Evolutionary conservation across 371 early-diverging fungal genomes (phyloP).

Genomic region (Nematocida major): DNA sequence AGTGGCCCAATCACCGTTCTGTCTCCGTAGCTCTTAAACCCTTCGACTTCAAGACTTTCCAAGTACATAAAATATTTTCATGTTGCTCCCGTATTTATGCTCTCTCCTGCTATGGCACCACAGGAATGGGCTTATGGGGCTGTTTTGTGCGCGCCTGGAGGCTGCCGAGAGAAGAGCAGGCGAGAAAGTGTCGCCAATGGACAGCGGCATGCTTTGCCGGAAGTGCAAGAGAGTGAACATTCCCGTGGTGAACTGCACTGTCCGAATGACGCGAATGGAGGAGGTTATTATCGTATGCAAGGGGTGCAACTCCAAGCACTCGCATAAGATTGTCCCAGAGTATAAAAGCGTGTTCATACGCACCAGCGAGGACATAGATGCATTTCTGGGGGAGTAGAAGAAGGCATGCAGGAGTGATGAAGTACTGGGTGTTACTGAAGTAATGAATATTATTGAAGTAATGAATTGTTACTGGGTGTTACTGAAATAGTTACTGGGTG

Average conservation of each 20-base stretch:
- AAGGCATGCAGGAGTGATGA: no score
- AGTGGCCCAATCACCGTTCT: constrained; percentile 53
- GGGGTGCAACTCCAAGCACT: background rate
- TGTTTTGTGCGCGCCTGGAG: background rate
- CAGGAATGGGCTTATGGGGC: background rate
- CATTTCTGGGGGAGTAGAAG: no score
- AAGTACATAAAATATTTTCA: constrained; percentile 56
- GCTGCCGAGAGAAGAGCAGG: background rate
- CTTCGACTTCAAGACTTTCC: constrained; percentile 59
- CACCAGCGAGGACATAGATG: no score
- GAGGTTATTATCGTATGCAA: background rate
- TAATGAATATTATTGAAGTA: no score
- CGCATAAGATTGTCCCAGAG: background rate
- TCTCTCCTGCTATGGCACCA: background rate
- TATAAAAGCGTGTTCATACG: background rate
- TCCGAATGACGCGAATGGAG: background rate
- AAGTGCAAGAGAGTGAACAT: constrained; percentile 19
- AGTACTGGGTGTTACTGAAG: no score
- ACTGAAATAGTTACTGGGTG: no score
- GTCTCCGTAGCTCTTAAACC: constrained; percentile 63
- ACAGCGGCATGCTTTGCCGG: constrained; percentile 4
- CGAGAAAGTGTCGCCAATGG: background rate
- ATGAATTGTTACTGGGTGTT: no score
- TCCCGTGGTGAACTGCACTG: constrained; percentile 22
- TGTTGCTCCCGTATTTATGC: background rate